Conservation (phyloP, 2,329 filamentous ascomycete genomes). For the Epichloe gansuensis region DNA sequence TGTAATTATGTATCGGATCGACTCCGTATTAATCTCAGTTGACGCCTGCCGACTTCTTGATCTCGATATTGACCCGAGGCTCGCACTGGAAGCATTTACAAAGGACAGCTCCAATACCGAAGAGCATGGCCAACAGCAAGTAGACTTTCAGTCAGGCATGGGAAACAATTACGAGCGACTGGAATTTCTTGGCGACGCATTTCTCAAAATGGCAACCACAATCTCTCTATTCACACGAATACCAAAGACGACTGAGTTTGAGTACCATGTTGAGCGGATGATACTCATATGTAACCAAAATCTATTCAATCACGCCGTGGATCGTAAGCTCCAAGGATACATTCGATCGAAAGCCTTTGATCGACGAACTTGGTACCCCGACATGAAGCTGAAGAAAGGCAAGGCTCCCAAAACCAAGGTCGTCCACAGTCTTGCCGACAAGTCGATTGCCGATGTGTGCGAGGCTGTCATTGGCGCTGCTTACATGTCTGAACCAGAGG, state of each 20-base stretch:
- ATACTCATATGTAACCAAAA: constrained; percentile 83
- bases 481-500: constrained; percentile 35
- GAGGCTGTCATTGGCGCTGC: constrained; percentile 90
- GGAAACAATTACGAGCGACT: constrained; percentile 89
- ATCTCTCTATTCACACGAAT: constrained; percentile 71
- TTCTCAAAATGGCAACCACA: constrained; percentile 90
- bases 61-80: constrained; percentile 49
- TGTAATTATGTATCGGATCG: constrained; percentile 71
- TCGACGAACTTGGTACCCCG: constrained; percentile 79
- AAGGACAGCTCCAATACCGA: constrained; percentile 82
- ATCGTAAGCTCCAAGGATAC: constrained; percentile 56
- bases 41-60: constrained; percentile 59
- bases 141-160: constrained; percentile 76
- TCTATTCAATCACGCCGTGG: constrained; percentile 63
- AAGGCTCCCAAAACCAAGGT: constrained; percentile 40
- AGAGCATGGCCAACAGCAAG: constrained; percentile 53
- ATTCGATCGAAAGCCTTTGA: constrained; percentile 77
- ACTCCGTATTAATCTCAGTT: constrained; percentile 66
- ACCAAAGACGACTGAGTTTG: constrained; percentile 69
- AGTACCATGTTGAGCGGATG: constrained; percentile 88
- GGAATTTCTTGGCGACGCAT: constrained; percentile 87
- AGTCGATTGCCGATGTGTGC: constrained; percentile 87
- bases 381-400: constrained; percentile 60
- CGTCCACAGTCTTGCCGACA: constrained; percentile 65
- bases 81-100: constrained; percentile 81